Percentiles rank a stretch among this genome's conserved stretches.
Evolutionary conservation across 225 moss, liverwort and hornwort genomes (phyloP).

Genomic region (Physcomitrellopsis africana): DNA sequence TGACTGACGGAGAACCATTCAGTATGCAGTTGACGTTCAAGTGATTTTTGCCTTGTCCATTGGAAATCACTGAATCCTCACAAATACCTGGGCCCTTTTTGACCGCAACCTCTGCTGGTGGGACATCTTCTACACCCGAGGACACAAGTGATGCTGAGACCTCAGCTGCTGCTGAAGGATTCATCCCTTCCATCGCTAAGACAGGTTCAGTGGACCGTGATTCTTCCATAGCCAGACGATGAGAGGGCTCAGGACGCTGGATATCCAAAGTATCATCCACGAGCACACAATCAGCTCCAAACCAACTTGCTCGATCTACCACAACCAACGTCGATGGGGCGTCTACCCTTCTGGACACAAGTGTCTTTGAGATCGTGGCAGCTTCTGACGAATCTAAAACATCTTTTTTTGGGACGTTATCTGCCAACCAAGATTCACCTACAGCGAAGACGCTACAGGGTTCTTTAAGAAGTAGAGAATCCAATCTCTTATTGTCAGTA

Average conservation of each 20-base stretch:
- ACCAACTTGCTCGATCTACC: constrained; percentile 21
- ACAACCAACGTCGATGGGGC: background rate
- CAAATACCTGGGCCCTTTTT: constrained; percentile 12
- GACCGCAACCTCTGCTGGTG: constrained; percentile 4
- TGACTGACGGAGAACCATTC: background rate
- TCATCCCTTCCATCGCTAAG: constrained; percentile 16
- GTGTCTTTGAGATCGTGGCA: too few species aligned
- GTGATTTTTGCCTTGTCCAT: constrained; percentile 4
- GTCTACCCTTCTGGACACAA: too few species aligned
- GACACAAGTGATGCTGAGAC: background rate
- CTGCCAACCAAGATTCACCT: too few species aligned
- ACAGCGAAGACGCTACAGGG: too few species aligned
- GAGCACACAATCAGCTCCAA: constrained; percentile 28
- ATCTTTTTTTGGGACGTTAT: too few species aligned
- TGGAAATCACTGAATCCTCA: constrained; percentile 16
- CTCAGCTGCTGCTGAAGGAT: constrained; percentile 26
- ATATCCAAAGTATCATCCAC: constrained; percentile 28
- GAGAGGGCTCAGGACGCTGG: constrained; percentile 25
- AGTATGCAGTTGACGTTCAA: background rate
- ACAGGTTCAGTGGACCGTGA: constrained; percentile 18
- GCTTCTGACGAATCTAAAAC: too few species aligned
- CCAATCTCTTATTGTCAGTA: too few species aligned
- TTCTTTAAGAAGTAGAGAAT: too few species aligned
- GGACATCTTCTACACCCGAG: constrained; percentile 3
- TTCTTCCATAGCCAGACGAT: constrained; percentile 33